Conservation (phyloP, 768 basidiomycete genomes). For the Boletus huronensis region DNA sequence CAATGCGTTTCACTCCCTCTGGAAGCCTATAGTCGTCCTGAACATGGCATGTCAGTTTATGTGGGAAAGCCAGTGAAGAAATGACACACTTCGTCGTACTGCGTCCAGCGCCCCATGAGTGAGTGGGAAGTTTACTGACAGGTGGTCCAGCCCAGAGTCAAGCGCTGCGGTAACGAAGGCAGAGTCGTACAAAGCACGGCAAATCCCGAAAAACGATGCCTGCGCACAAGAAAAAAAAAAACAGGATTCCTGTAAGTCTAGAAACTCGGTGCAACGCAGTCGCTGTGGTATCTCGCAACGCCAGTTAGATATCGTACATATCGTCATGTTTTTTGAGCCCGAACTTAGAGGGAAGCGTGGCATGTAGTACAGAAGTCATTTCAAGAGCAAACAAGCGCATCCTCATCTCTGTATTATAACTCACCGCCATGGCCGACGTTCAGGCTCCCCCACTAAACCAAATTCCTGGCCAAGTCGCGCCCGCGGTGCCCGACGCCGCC, state of each 20-base stretch:
- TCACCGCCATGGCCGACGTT: conserved; percentile 36
- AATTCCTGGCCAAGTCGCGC: conserved; percentile 26
- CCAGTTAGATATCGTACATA: neutral
- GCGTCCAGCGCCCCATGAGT: conserved; percentile 38
- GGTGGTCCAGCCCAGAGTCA: conserved; percentile 22
- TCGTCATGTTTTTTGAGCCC: neutral
- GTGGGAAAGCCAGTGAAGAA: neutral
- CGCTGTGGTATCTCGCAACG: neutral
- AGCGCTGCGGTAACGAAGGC: conserved; percentile 5
- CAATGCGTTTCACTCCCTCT: conserved; percentile 57
- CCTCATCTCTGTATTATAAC: neutral
- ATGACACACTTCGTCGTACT: conserved; percentile 31
- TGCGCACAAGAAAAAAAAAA: neutral
- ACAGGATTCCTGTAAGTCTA: neutral
- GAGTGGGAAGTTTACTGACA: neutral
- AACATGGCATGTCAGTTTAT: neutral
- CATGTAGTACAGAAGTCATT: conserved; percentile 11
- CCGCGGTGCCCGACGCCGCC: conserved; percentile 15
- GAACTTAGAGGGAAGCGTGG: neutral
- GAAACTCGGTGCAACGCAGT: neutral
- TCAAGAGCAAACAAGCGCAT: conserved; percentile 21
- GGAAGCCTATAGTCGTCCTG: conserved; percentile 54
- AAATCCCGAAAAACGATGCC: conserved; percentile 14
- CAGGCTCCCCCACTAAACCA: conserved; percentile 31
- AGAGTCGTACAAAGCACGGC: conserved; percentile 8